phyloP scores from a whole-genome alignment of 495 filamentous ascomycete genomes.

The Schizothecium vesticola region DNA sequence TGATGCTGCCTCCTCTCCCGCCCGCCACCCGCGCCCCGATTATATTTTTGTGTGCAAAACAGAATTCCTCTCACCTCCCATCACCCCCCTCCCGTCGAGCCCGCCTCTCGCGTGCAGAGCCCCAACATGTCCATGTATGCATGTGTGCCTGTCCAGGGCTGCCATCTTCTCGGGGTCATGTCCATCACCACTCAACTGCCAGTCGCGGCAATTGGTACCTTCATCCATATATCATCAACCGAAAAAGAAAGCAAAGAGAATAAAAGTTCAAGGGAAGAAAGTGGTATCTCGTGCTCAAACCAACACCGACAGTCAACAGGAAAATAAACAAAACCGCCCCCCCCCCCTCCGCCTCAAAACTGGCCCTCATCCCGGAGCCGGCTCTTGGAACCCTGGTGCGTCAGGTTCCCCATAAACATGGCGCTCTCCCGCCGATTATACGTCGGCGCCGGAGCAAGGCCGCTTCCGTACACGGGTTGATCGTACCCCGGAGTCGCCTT shows the following conservation, averaged over 20 bases:
- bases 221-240: background rate
- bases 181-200: background rate
- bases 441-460: conserved; percentile 29
- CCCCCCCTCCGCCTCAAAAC: conserved; percentile 12
- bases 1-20: conserved; percentile 5
- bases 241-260: background rate
- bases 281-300: conserved; percentile 12
- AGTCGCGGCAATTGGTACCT: background rate
- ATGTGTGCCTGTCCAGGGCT: background rate
- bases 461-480: conserved; percentile 36
- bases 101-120: background rate
- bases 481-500: conserved; percentile 35
- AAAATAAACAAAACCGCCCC: conserved; percentile 4
- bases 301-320: conserved; percentile 4
- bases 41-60: background rate
- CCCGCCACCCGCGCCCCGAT: background rate
- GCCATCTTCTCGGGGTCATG: background rate
- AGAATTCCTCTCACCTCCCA: background rate
- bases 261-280: conserved; percentile 7
- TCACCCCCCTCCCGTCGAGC: background rate
- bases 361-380: conserved; percentile 41
- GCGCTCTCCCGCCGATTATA: conserved; percentile 41
- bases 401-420: conserved; percentile 44
- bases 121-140: background rate
- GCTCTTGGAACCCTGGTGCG: conserved; percentile 41